Percentiles rank a stretch among this genome's conserved stretches.
Evolutionary conservation across 805 yeast species (phyloP).

Genomic region (Myxozyma melibiosi): DNA sequence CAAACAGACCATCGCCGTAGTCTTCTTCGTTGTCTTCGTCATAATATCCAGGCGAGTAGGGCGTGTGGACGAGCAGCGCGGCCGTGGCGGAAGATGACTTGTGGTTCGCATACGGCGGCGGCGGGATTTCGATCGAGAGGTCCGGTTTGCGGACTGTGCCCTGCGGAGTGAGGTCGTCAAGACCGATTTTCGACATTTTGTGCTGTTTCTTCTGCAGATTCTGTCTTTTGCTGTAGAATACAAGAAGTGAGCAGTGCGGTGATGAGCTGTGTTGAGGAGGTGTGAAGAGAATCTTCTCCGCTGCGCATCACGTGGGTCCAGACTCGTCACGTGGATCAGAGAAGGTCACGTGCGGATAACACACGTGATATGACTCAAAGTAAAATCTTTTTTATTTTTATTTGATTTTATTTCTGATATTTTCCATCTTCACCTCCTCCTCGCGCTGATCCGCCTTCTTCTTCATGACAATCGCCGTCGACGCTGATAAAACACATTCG

Average conservation of each 20-base stretch:
- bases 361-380: too few relatives aligned
- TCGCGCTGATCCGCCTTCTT: too few relatives aligned
- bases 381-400: too few relatives aligned
- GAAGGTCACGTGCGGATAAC: too few relatives aligned
- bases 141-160: conserved; percentile 9
- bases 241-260: neutral
- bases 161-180: conserved; percentile 3
- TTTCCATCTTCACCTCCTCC: too few relatives aligned
- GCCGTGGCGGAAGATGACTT: conserved; percentile 22
- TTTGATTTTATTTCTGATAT: too few relatives aligned
- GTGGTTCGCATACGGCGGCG: conserved; percentile 26
- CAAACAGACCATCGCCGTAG: neutral
- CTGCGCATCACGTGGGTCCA: too few relatives aligned
- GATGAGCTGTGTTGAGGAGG: too few relatives aligned
- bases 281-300: too few relatives aligned
- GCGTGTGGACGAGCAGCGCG: conserved; percentile 21
- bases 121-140: conserved; percentile 21
- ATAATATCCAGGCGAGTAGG: conserved; percentile 26
- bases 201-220: neutral
- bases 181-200: conserved; percentile 7
- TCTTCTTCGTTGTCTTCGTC: conserved; percentile 21
- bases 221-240: neutral
- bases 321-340: too few relatives aligned
- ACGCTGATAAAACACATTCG: too few relatives aligned
- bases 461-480: too few relatives aligned